Evolutionary conservation across 1,139 yeast species (phyloP), one percentile per base, ranked within the genome.

Genomic region (Blastobotrys apis): DNA sequence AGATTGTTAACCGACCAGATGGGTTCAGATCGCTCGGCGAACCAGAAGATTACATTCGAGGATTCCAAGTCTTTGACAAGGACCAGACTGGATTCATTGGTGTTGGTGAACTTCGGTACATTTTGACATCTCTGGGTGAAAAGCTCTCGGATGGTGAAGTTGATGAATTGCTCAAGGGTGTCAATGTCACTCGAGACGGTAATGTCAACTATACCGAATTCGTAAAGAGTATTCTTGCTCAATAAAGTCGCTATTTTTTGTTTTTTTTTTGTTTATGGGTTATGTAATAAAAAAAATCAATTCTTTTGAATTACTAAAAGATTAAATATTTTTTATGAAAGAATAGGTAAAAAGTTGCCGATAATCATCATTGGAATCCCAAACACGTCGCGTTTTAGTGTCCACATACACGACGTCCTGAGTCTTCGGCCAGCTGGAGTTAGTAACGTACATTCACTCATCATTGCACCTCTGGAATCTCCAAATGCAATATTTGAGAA

Each of bases 31-130:
- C 90, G 29, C 75, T 85, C 50, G 95, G 95, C n/a, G 84, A 84
- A 58, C 92, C 95, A 21, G 98, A 92, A 63, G 99, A 92, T 66
- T 92, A 92, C 68, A 80, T 92, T 60, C 85, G 94, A 62, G 98
- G 97, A 1, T 92, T 92, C 78, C 97, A 92, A 69, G 97, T 92
- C 9, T 92, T 92, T 56, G 99, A 92, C 71, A 94, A 90, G 72
- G 95, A 88, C 54, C 80, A 84, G 54, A 84, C 97, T 17, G 99
- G 99, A 5, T 84, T 82, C 69, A 92, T 92, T 58, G 95, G 97
- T 33, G 95, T 92, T 37, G 99, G 99, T 48, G 97, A 94, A 68
- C 77, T 92, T 59, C 80, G 95, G 66, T 92, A 92, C 68, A 64
- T 92, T 64, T 74, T 92, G 65, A 90, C 97, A 20, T 83, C 95